Conservation (phyloP, 768 basidiomycete genomes). For the Ramaria rubella region DNA sequence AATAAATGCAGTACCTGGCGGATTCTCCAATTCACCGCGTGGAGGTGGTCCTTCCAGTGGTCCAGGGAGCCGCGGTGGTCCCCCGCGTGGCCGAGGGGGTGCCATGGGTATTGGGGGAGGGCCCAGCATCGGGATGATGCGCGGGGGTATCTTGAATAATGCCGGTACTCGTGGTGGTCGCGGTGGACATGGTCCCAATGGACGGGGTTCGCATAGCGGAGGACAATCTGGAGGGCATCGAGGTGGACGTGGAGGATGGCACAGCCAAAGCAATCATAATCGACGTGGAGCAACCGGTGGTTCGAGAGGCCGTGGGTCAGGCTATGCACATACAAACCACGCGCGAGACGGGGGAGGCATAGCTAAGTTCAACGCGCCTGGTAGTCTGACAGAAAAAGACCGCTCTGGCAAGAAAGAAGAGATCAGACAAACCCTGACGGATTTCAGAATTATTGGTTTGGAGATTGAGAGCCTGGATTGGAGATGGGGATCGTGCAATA, state of each 20-base stretch:
- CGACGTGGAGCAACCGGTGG: constrained; percentile 51
- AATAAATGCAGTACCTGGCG: constrained; percentile 24
- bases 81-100: background rate
- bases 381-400: constrained; percentile 3
- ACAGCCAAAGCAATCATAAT: constrained; percentile 55
- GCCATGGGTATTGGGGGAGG: constrained; percentile 7
- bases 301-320: constrained; percentile 22
- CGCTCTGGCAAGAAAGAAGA: constrained; percentile 71
- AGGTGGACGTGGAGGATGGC: constrained; percentile 50
- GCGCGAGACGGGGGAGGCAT: background rate
- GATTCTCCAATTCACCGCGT: constrained; percentile 24
- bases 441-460: constrained; percentile 94
- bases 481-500: constrained; percentile 64
- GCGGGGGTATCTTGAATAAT: constrained; percentile 36
- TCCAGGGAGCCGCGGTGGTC: constrained; percentile 22
- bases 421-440: constrained; percentile 87
- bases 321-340: constrained; percentile 3
- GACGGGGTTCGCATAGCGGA: constrained; percentile 33
- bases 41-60: constrained; percentile 24
- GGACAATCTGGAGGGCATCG: constrained; percentile 31
- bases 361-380: background rate
- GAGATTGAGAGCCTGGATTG: constrained; percentile 78
- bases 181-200: constrained; percentile 31
- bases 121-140: constrained; percentile 15
- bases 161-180: constrained; percentile 25